phyloP scores from a whole-genome alignment of 2,329 filamentous ascomycete species.

The Aspergillus unguis region DNA sequence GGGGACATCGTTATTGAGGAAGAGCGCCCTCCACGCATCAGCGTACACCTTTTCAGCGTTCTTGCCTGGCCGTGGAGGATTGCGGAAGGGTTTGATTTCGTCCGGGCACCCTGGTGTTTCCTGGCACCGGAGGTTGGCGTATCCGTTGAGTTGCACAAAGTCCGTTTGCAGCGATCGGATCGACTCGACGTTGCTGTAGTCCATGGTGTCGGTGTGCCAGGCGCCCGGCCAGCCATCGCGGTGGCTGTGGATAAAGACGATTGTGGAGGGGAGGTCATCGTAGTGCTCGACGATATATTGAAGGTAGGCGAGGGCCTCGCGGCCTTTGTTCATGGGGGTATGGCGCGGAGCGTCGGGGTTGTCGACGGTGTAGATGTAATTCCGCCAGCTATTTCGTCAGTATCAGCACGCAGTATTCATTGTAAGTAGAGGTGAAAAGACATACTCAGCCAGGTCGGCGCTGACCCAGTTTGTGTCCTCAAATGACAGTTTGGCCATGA shows the following conservation, averaged over 20 bases:
- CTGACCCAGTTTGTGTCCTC: constrained; percentile 49
- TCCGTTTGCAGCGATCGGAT: constrained; percentile 50
- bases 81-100: constrained; percentile 30
- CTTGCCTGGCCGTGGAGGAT: constrained; percentile 25
- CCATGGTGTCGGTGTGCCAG: constrained; percentile 58
- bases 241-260: constrained; percentile 57
- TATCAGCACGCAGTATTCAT: neutral
- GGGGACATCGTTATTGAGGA: constrained; percentile 37
- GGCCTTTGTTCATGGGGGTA: constrained; percentile 43
- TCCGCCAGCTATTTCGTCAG: constrained; percentile 39
- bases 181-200: constrained; percentile 53
- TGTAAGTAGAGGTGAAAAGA: neutral
- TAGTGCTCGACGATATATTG: constrained; percentile 17
- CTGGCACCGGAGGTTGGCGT: constrained; percentile 57
- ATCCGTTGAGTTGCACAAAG: constrained; percentile 52
- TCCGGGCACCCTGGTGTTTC: constrained; percentile 32
- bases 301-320: constrained; percentile 50
- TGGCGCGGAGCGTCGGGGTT: constrained; percentile 28
- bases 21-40: constrained; percentile 37
- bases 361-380: constrained; percentile 45
- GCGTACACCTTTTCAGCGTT: constrained; percentile 31
- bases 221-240: constrained; percentile 42
- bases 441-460: constrained; percentile 42
- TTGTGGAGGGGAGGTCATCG: constrained; percentile 48
- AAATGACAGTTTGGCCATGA: constrained; percentile 42